Evolutionary conservation across 257 asterid genomes (phyloP), one percentile per base, ranked within the genome.

Genomic region (Ophiorrhiza pumila): DNA sequence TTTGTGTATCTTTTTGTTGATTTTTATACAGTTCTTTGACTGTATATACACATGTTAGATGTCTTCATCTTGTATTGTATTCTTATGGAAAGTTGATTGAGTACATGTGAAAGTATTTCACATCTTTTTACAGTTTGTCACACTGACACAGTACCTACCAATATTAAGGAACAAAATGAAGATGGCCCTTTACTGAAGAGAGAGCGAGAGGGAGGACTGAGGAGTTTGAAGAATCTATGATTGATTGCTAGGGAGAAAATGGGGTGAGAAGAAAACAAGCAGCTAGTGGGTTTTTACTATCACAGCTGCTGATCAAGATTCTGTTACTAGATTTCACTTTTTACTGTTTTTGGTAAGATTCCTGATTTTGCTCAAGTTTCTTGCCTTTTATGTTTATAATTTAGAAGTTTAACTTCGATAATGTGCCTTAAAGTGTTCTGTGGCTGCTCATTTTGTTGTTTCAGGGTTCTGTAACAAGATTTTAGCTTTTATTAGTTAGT

Each of bases 241-340:
- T n/a, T n/a, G n/a, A n/a, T 13, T 56, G 76, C 53, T 59, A 43
- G 76, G 71, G 72, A 58, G 47, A 76, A n/a, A 71, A 87, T 87
- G 90, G 91, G 83, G 83, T 85, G 76, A 82, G 70, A 74, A 76
- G 74, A 69, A 77, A 71, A 70, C 46, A 80, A 68, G 91, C 91
- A 83, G 96, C 89, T 87, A 46, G 77, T 74, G 82, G 82, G 49
- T 82, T 83, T 73, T 69, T 73, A 72, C 70, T 79, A 76, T 85
- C 86, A 70, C 85, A 79, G 93, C 93, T 86, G 90, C 92, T 87
- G 80, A 79, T 77, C 78, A 78, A 85, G 82, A 81, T 69, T 80
- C 77, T 78, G 83, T 42, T 53, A 39, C 69, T 67, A 45, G 52
- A 65, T 56, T 79, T 35, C 39, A 61, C 23, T 76, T 50, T 37